Percentiles rank a stretch among this genome's conserved stretches.
Conservation (phyloP, 306 rosid species). For the Inga oerstediana region DNA sequence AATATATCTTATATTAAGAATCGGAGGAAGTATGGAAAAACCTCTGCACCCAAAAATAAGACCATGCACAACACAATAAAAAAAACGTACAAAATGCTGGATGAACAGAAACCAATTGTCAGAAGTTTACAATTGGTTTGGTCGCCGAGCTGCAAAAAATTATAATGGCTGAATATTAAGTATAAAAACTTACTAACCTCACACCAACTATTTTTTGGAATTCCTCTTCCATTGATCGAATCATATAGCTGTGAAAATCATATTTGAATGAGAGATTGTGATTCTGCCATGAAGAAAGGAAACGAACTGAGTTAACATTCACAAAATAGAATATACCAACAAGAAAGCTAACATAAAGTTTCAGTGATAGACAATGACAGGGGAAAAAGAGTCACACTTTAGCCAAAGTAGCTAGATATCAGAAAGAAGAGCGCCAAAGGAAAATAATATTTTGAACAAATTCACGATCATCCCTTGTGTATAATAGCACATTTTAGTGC, state of each 20-base stretch:
- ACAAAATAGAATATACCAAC: constrained; percentile 11
- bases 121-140: neutral
- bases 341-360: constrained; percentile 27
- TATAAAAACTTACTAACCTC: constrained; percentile 54
- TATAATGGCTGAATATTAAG: constrained; percentile 1
- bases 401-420: neutral
- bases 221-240: constrained; percentile 98
- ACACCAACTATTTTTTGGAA: constrained; percentile 97
- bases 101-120: neutral
- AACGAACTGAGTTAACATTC: constrained; percentile 22
- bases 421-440: neutral
- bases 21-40: neutral
- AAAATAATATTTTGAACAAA: constrained; percentile 1
- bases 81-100: neutral
- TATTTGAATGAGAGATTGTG: constrained; percentile 77
- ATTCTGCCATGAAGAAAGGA: constrained; percentile 66
- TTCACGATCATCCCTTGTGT: neutral
- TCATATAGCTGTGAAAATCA: constrained; percentile 98
- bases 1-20: no score
- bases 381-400: neutral
- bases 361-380: constrained; percentile 2
- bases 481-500: constrained; percentile 11
- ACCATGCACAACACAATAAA: constrained; percentile 6
- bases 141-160: constrained; percentile 26
- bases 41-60: neutral